Evolutionary conservation across 2,329 filamentous ascomycete species (phyloP), one percentile per base, ranked within the genome.

Genomic region (Phoma sp.): DNA sequence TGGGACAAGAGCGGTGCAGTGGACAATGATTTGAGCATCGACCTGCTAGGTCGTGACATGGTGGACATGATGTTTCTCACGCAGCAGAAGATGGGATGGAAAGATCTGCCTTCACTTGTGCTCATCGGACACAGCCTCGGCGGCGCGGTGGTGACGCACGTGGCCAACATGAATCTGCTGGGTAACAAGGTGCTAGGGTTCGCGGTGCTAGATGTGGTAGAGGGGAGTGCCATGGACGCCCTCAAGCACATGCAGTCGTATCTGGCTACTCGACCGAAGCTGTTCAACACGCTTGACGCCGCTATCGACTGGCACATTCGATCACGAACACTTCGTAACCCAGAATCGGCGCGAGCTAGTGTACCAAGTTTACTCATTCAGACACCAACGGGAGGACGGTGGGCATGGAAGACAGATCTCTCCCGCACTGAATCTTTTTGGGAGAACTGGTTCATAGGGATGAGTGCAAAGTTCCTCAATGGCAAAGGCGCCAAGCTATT

Each of bases 271-370:
- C 84, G 95, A 18, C 95, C 95, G 0, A 80, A 81, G 7, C 85
- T 87, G 2, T 99, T 99, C 67, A 80, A 86, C n/a, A 89, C 86
- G 11, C 65, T 96, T 15, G 83, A 89, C 59, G 85, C 89, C 4
- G 93, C 89, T 6, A 92, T 99, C 61, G 91, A 96, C 67, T 99
- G 95, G 95, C 95, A 99, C 73, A 86, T 92, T 20, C 87, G 93
- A 34, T 92, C 91, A 10, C 85, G 95, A 38, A 97, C 93, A 11
- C 84, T 99, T 61, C 85, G 95, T 53, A 95, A 95, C 72, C 83
- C 84, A 3, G 83, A 87, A 21, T 95, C 91, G n/a, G 95, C 95
- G 2, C 83, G 91, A 40, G 90, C 89, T 1, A 96, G 91, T 39
- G 95, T 98, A 10, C 95, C 95, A 0, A 88, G 88, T 2, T 77